phyloP scores from a whole-genome alignment of 306 rosid species.

The Abrus precatorius region DNA sequence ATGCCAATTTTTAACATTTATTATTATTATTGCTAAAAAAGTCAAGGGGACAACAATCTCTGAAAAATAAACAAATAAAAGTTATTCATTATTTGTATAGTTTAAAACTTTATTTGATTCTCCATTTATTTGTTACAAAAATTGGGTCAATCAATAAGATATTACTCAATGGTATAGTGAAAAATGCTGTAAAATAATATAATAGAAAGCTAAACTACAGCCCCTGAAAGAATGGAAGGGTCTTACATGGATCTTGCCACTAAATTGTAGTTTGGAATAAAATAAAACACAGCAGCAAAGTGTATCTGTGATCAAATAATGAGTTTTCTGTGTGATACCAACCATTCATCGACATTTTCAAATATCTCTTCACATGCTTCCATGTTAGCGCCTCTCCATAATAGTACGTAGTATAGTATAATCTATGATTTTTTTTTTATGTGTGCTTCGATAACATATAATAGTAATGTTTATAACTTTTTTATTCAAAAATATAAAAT shows the following conservation, averaged over 20 bases:
- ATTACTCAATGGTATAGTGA: neutral
- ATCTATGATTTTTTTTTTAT: no score
- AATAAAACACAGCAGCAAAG: neutral
- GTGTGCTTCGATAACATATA: no score
- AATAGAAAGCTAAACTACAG: neutral
- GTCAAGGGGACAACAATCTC: no score
- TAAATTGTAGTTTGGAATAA: conserved; percentile 2
- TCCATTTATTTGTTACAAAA: neutral
- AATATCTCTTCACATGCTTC: conserved; percentile 42
- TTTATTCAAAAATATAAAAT: no score
- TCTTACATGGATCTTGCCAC: conserved; percentile 24
- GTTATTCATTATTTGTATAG: neutral
- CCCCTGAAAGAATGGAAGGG: conserved; percentile 23
- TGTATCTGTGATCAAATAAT: conserved; percentile 30
- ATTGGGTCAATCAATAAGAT: neutral
- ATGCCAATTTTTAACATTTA: no score
- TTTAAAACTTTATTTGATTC: neutral
- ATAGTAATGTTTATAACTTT: no score
- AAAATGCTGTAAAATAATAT: neutral
- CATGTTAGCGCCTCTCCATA: conserved; percentile 16
- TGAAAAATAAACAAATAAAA: neutral
- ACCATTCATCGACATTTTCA: conserved; percentile 27
- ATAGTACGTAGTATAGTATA: no score
- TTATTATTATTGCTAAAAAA: no score
- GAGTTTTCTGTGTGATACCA: conserved; percentile 19